phyloP scores from a whole-genome alignment of 176 grass and related monocot species.

The Canna indica region DNA sequence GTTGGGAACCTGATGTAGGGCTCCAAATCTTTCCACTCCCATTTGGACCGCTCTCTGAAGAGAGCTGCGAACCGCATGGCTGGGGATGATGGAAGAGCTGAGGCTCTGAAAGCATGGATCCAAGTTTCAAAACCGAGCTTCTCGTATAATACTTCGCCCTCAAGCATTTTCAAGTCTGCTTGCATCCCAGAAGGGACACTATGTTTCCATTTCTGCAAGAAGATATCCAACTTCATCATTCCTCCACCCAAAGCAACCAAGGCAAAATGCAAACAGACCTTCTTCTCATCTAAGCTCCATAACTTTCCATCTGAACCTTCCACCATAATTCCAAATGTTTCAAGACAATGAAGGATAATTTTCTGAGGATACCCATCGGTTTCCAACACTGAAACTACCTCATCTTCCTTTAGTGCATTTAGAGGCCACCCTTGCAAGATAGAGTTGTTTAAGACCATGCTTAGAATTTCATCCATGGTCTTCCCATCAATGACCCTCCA shows the following conservation, averaged over 20 bases:
- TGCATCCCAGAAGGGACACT: conserved; percentile 54
- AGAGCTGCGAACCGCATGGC: conserved; percentile 58
- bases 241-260: conserved; percentile 33
- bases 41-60: conserved; percentile 56
- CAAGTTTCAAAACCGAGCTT: conserved; percentile 73
- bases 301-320: conserved; percentile 26
- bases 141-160: conserved; percentile 75
- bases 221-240: conserved; percentile 69
- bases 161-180: conserved; percentile 70
- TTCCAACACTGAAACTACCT: conserved; percentile 52
- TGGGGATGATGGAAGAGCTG: conserved; percentile 47
- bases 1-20: conserved; percentile 74
- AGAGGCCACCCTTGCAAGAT: conserved; percentile 80
- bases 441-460: conserved; percentile 71
- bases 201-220: conserved; percentile 64
- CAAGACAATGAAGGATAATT: conserved; percentile 56
- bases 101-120: conserved; percentile 66
- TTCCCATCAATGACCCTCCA: conserved; percentile 59
- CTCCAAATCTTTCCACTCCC: conserved; percentile 88
- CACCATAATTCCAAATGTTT: conserved; percentile 49
- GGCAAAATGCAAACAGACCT: conserved; percentile 63
- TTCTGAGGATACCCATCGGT: conserved; percentile 49
- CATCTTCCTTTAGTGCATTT: conserved; percentile 50
- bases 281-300: conserved; percentile 60
- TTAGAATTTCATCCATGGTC: conserved; percentile 50